Evolutionary conservation across 2,329 filamentous ascomycete species (phyloP).

Genomic region (Nakataea oryzae): DNA sequence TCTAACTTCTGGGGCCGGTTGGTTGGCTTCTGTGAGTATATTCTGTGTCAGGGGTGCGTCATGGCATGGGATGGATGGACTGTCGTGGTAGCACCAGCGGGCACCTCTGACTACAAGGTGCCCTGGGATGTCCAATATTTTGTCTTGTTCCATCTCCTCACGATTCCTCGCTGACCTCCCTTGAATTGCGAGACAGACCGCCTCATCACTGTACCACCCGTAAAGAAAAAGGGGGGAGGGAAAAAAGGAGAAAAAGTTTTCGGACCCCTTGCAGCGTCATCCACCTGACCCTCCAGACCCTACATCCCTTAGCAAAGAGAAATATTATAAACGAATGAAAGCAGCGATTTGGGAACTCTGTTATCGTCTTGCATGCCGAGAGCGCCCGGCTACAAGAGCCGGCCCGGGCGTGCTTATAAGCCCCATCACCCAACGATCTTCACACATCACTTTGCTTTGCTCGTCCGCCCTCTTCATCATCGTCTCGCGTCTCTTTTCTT

Average conservation of each 20-base stretch:
- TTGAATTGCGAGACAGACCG: no score
- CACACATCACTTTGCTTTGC: background rate
- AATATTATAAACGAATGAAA: background rate
- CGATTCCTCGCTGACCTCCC: no score
- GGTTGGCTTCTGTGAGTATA: background rate
- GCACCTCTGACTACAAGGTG: background rate
- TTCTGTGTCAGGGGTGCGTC: background rate
- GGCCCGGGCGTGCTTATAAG: no score
- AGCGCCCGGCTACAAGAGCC: background rate
- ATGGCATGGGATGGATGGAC: background rate
- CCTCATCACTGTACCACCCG: no score
- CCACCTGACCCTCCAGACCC: background rate
- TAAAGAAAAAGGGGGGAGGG: background rate
- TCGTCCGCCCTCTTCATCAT: background rate
- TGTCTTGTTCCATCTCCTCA: background rate
- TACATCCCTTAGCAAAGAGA: background rate
- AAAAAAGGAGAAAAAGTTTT: no score
- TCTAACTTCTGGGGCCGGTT: background rate
- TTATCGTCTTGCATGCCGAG: background rate
- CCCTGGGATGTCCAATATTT: background rate
- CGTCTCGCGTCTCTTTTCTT: background rate
- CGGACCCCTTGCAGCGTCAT: background rate
- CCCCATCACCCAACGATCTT: background rate
- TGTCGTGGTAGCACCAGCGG: background rate
- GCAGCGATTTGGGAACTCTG: background rate